Conservation (phyloP, 352 stramenopile genomes). For the Phytophthora podocarpi region DNA sequence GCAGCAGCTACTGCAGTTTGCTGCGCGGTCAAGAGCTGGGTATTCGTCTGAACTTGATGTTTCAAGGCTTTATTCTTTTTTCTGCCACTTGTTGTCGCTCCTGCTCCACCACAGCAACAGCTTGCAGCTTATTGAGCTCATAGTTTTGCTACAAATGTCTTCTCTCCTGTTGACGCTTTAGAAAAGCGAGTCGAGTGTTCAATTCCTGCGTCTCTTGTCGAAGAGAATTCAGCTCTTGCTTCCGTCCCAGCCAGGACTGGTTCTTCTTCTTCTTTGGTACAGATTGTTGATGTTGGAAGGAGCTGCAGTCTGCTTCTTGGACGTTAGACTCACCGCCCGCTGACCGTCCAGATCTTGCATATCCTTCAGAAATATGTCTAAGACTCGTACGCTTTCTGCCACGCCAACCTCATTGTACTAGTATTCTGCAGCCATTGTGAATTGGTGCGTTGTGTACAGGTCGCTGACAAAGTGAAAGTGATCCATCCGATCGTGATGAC, state of each 20-base stretch:
- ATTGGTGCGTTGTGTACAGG: no score
- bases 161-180: not conserved
- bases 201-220: constrained; percentile 1
- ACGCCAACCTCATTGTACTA: no score
- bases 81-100: not conserved
- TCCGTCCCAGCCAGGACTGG: constrained; percentile 10
- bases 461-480: no score
- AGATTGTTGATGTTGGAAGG: no score
- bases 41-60: not conserved
- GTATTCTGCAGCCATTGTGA: no score
- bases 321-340: not conserved
- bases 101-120: no score
- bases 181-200: not conserved
- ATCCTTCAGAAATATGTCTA: constrained; percentile 7
- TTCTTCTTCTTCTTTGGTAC: not conserved
- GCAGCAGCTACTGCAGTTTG: no score
- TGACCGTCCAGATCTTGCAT: constrained; percentile 4
- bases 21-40: not conserved
- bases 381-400: not conserved
- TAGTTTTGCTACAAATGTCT: not conserved
- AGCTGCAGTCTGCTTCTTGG: no score
- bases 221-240: constrained; percentile 1
- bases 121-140: no score
- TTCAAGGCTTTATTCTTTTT: not conserved
- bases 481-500: no score